Conservation (phyloP, 768 basidiomycete species). For the Termitomyces sp. region DNA sequence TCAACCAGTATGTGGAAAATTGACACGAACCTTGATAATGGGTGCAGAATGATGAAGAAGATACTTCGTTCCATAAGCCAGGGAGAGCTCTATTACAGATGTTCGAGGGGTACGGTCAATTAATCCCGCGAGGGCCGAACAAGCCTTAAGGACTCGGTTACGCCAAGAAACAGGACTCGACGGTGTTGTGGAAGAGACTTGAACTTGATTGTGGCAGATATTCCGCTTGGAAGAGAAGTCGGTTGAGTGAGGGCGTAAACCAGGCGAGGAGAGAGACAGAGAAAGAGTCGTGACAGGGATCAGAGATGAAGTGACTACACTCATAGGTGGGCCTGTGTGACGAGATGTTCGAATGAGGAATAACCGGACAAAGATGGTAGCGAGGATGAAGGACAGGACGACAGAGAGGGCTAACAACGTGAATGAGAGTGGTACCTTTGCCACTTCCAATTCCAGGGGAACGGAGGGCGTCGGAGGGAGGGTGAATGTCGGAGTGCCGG, state of each 20-base stretch:
- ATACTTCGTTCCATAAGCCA: not conserved
- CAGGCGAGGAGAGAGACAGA: too few species aligned
- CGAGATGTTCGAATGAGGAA: not conserved
- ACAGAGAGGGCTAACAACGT: not conserved
- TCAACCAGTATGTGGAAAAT: not conserved
- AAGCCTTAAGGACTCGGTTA: not conserved
- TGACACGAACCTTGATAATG: not conserved
- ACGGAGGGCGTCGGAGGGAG: not conserved
- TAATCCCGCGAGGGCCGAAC: not conserved
- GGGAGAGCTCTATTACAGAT: too few species aligned
- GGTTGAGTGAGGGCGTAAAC: not conserved
- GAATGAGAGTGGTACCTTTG: not conserved
- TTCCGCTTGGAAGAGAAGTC: not conserved
- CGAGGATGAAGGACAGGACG: not conserved
- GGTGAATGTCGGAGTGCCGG: not conserved
- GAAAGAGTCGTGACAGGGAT: too few species aligned
- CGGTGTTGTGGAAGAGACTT: too few species aligned
- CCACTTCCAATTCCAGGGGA: not conserved
- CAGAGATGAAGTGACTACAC: not conserved
- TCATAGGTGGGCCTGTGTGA: not conserved
- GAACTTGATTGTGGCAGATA: not conserved
- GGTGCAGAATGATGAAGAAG: not conserved
- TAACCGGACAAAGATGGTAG: not conserved
- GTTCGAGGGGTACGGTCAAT: too few species aligned
- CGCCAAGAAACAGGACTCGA: not conserved